Evolutionary conservation across 768 basidiomycete species (phyloP), one percentile per base, ranked within the genome.

Genomic region (Leccinum truebloodii): DNA sequence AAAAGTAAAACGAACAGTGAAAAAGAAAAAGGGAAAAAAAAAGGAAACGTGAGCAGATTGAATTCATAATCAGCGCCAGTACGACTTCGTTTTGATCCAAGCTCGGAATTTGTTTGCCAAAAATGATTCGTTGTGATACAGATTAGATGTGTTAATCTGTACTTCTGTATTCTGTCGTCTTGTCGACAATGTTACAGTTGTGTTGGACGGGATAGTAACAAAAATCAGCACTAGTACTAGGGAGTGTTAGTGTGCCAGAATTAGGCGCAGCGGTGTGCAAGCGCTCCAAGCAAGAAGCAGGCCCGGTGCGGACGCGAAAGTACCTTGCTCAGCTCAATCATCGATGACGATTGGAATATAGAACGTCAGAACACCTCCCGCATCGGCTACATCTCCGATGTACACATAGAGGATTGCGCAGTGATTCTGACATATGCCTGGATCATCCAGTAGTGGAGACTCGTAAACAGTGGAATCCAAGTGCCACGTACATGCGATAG

Each of bases 321-420:
- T 22, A 52, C 39, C 12, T n/a, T 28, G 49, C 35, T 70, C 48
- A 73, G 32, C 68, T 70, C 51, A 73, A 58, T 86, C 88, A 48
- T 87, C 85, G 50, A 89, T 80, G 41, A 90, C 83, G 1, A 88
- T 89, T 48, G 93, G 93, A 55, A 95, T 86, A 68, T 94, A 95
- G 70, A 90, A 94, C 3, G 93, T 95, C 63, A 95, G 78, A 46
- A 95, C 90, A 3, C 92, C 93, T 50, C 92, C 90, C 0, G 88
- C 85, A 58, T 91, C 86, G 5, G 84, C 83, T 12, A 87, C 81
- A 34, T 92, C 87, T 10, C 93, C 93, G 49, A 94, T 88, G 69
- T 94, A 95, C 57, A 94, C 92, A 63, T 94, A 95, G 54, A 94
- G 81, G 65, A 95, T 94, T 60, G 91, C 80, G 69, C 92, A 94